Conservation (phyloP, 192 early-diverging fungal genomes). For the Backusella mclennaniae region DNA sequence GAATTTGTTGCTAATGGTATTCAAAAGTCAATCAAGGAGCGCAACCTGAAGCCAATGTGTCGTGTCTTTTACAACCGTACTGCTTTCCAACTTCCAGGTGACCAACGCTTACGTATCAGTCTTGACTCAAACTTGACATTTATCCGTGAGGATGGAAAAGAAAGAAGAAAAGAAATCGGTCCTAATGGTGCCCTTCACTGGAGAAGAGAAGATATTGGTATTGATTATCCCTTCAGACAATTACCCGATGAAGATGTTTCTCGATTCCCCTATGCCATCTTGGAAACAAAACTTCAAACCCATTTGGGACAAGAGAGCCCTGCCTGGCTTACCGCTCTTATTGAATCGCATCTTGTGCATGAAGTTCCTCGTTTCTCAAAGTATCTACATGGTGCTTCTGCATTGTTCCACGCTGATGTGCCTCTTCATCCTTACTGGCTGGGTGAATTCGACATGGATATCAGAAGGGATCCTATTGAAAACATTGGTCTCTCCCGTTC, state of each 20-base stretch:
- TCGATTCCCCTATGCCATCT: constrained; percentile 94
- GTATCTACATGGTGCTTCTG: constrained; percentile 78
- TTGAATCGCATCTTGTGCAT: constrained; percentile 71
- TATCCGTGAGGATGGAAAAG: constrained; percentile 34
- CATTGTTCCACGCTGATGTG: constrained; percentile 51
- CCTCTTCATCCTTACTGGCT: constrained; percentile 62
- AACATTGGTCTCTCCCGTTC: constrained; percentile 32
- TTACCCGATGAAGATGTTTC: constrained; percentile 44
- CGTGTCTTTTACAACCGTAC: constrained; percentile 50
- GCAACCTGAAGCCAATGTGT: constrained; percentile 66
- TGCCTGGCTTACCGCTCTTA: constrained; percentile 70
- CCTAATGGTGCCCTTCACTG: constrained; percentile 59
- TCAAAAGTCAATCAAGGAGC: constrained; percentile 60
- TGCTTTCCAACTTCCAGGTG: constrained; percentile 48
- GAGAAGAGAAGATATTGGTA: constrained; percentile 77
- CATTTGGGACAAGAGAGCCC: constrained; percentile 66
- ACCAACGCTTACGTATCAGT: constrained; percentile 44
- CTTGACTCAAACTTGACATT: constrained; percentile 48
- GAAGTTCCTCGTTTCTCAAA: constrained; percentile 86
- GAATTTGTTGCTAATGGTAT: constrained; percentile 76
- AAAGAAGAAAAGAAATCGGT: constrained; percentile 20
- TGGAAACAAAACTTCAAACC: constrained; percentile 84
- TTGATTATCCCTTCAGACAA: constrained; percentile 43
- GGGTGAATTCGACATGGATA: constrained; percentile 32
- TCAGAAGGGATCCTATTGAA: constrained; percentile 22